Evolutionary conservation across 306 rosid genomes (phyloP).

Genomic region (Inga leiocalycina): DNA sequence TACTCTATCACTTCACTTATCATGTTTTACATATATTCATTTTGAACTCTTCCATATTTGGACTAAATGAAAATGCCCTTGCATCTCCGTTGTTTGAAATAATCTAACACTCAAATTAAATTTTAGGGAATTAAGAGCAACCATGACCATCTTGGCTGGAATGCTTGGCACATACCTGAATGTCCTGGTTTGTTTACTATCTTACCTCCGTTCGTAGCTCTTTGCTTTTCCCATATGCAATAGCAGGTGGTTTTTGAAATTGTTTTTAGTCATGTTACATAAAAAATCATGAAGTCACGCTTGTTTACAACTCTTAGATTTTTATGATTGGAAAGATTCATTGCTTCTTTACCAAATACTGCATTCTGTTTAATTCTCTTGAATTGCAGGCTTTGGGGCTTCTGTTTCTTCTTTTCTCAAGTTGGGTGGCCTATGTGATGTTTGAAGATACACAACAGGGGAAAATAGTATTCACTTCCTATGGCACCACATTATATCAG

Average conservation of each 20-base stretch:
- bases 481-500: slow-evolving; percentile 76
- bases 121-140: slow-evolving; percentile 76
- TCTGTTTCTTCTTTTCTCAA: slow-evolving; percentile 88
- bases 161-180: slow-evolving; percentile 90
- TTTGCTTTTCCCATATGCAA: slow-evolving; percentile 28
- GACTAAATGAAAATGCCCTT: background rate
- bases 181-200: slow-evolving; percentile 72
- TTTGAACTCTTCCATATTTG: slow-evolving; percentile 21
- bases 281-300: slow-evolving; percentile 18
- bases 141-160: slow-evolving; percentile 73
- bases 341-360: slow-evolving; percentile 19
- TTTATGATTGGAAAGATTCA: slow-evolving; percentile 22
- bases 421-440: slow-evolving; percentile 94
- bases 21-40: background rate
- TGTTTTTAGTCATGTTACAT: background rate
- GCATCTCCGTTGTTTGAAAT: slow-evolving; percentile 26
- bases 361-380: slow-evolving; percentile 20
- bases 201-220: slow-evolving; percentile 29
- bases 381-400: slow-evolving; percentile 82
- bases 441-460: slow-evolving; percentile 96
- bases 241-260: background rate
- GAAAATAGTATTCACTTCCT: slow-evolving; percentile 76
- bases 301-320: slow-evolving; percentile 25
- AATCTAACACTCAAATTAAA: slow-evolving; percentile 35
- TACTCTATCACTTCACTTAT: slow-evolving; percentile 2